These are phyloP conservation scores for Xanthoparmelia taractica DNA, from an alignment of 495 filamentous ascomycete species.

Conservation along the genomic window DNA sequence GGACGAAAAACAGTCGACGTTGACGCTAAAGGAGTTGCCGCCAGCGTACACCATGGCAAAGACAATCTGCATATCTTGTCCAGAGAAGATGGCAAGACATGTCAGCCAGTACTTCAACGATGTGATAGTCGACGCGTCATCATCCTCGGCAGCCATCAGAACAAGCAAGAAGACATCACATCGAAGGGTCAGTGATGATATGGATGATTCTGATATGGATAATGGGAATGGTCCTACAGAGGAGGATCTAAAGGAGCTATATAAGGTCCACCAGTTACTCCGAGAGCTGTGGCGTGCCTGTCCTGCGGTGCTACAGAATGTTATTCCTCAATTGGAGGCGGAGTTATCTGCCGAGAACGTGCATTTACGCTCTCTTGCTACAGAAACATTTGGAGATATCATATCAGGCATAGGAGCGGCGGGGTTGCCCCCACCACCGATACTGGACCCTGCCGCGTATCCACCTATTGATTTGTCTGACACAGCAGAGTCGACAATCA, in stretches of 20 bases:
- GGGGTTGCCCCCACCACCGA: slow-evolving; percentile 64
- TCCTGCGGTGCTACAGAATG: slow-evolving; percentile 80
- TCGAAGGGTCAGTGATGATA: slow-evolving; percentile 43
- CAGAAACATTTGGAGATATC: slow-evolving; percentile 90
- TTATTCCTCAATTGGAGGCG: slow-evolving; percentile 88
- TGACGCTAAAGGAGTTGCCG: slow-evolving; percentile 76
- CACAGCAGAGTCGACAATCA: slow-evolving; percentile 41
- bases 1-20: slow-evolving; percentile 68
- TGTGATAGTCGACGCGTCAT: slow-evolving; percentile 82
- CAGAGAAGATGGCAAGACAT: slow-evolving; percentile 87
- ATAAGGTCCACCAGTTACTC: slow-evolving; percentile 81
- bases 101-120: slow-evolving; percentile 97
- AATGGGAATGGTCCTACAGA: slow-evolving; percentile 53
- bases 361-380: slow-evolving; percentile 75
- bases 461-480: slow-evolving; percentile 63
- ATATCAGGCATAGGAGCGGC: slow-evolving; percentile 84
- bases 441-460: slow-evolving; percentile 71
- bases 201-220: slow-evolving; percentile 70
- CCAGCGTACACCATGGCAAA: slow-evolving; percentile 95
- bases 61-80: slow-evolving; percentile 79
- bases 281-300: slow-evolving; percentile 92
- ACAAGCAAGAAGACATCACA: slow-evolving; percentile 37
- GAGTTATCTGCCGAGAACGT: slow-evolving; percentile 86
- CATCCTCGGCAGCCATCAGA: slow-evolving; percentile 34
- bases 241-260: slow-evolving; percentile 76